Evolutionary conservation across 2,329 filamentous ascomycete genomes (phyloP).

Genomic region (Fusarium sublunatum): DNA sequence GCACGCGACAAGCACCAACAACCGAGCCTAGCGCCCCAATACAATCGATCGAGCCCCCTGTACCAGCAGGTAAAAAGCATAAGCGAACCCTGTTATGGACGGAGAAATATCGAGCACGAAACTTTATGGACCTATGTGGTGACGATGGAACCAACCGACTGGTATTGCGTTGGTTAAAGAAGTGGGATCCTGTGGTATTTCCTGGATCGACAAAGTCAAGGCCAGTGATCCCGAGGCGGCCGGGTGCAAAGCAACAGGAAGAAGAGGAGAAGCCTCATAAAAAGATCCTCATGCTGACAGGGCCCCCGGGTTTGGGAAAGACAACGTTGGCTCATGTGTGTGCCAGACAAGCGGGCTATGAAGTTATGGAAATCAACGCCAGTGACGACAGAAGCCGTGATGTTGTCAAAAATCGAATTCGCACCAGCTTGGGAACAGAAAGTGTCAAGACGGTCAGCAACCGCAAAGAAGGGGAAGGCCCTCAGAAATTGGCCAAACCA

Average conservation of each 20-base stretch:
- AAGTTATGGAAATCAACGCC: conserved; percentile 96
- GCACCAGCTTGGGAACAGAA: conserved; percentile 92
- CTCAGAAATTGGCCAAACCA: conserved; percentile 81
- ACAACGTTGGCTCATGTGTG: conserved; percentile 97
- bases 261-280: conserved; percentile 81
- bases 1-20: conserved; percentile 45
- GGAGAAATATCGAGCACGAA: conserved; percentile 93
- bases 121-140: conserved; percentile 92
- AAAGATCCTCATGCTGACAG: conserved; percentile 90
- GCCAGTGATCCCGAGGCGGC: conserved; percentile 55
- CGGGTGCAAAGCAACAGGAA: conserved; percentile 56
- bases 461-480: conserved; percentile 62
- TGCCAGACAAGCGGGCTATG: conserved; percentile 93
- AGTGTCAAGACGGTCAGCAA: conserved; percentile 84
- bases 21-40: conserved; percentile 51
- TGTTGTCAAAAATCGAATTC: conserved; percentile 90
- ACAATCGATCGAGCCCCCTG: conserved; percentile 56
- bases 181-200: conserved; percentile 93
- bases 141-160: conserved; percentile 93
- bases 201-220: conserved; percentile 76
- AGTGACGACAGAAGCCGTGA: conserved; percentile 92
- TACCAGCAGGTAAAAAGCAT: conserved; percentile 51
- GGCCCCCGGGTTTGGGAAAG: conserved; percentile 93
- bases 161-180: conserved; percentile 92
- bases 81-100: conserved; percentile 82